A percentile compares a stretch with the other conserved stretches of the same genome.
These are phyloP conservation scores for Ashbya aceris DNA, from an alignment of 1,139 yeast genomes.

Conservation along the genomic window DNA sequence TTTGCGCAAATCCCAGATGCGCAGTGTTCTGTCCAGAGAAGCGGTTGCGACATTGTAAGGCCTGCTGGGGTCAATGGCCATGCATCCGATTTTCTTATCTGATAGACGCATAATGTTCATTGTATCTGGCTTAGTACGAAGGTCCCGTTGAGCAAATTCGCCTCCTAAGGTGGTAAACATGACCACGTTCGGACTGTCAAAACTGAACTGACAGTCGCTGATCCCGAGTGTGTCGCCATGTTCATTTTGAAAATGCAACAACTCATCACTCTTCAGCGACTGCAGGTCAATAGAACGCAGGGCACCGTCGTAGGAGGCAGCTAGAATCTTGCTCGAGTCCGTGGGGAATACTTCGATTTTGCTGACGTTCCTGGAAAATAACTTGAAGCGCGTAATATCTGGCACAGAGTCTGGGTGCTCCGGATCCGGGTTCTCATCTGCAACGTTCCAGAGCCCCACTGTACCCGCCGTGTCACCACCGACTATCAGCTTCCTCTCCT, in stretches of 20 bases:
- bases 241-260: conserved; percentile 45
- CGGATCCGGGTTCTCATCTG: conserved; percentile 30
- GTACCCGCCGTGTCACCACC: conserved; percentile 87
- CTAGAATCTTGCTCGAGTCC: conserved; percentile 47
- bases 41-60: conserved; percentile 66
- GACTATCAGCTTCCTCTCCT: conserved; percentile 49
- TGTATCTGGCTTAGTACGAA: conserved; percentile 37
- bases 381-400: conserved; percentile 53
- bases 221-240: conserved; percentile 44
- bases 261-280: conserved; percentile 49
- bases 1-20: conserved; percentile 77
- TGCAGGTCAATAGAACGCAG: conserved; percentile 62
- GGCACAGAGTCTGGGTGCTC: conserved; percentile 40
- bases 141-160: conserved; percentile 60
- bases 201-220: conserved; percentile 47
- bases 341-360: conserved; percentile 46
- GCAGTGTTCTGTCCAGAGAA: conserved; percentile 74
- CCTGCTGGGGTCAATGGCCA: conserved; percentile 63
- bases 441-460: conserved; percentile 84
- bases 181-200: conserved; percentile 45
- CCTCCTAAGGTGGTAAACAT: conserved; percentile 76
- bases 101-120: conserved; percentile 46
- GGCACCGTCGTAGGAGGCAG: conserved; percentile 83
- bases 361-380: conserved; percentile 71
- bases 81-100: conserved; percentile 87